phyloP scores from a whole-genome alignment of 2,329 filamentous ascomycete species.

The Colletotrichum tamarilloi region DNA sequence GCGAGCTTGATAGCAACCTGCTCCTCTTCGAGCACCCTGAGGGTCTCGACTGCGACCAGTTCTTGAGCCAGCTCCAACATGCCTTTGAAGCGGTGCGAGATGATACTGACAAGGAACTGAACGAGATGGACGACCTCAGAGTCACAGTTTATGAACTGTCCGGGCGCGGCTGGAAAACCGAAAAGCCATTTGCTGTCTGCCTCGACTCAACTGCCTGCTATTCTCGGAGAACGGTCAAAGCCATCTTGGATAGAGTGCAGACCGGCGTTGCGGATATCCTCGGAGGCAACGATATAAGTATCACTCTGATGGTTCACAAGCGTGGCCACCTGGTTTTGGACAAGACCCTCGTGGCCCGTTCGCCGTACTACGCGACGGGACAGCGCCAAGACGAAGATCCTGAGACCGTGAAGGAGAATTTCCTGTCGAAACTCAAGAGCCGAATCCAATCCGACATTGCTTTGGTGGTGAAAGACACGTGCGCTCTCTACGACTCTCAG shows the following conservation, averaged over 20 bases:
- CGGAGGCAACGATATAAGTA: slow-evolving; percentile 56
- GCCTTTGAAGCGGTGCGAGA: slow-evolving; percentile 51
- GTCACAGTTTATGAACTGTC: slow-evolving; percentile 59
- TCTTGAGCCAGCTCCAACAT: slow-evolving; percentile 52
- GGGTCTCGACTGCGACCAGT: slow-evolving; percentile 55
- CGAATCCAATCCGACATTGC: slow-evolving; percentile 61
- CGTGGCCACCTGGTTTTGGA: slow-evolving; percentile 65
- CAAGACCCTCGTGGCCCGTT: slow-evolving; percentile 55
- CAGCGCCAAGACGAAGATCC: slow-evolving; percentile 42
- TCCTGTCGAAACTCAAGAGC: slow-evolving; percentile 54
- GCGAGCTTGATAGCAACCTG: slow-evolving; percentile 55
- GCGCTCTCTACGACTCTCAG: slow-evolving; percentile 51
- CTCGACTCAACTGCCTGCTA: slow-evolving; percentile 55
- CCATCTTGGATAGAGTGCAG: slow-evolving; percentile 62
- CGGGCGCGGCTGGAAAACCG: slow-evolving; percentile 57
- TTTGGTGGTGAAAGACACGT: slow-evolving; percentile 63
- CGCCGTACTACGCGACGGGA: slow-evolving; percentile 33
- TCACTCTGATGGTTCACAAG: slow-evolving; percentile 62
- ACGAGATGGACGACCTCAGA: slow-evolving; percentile 58
- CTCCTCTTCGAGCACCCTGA: slow-evolving; percentile 57
- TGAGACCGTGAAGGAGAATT: slow-evolving; percentile 49
- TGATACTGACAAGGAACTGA: slow-evolving; percentile 53
- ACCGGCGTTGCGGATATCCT: slow-evolving; percentile 61
- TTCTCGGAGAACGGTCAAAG: slow-evolving; percentile 57
- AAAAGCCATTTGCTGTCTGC: slow-evolving; percentile 57